Conservation (phyloP, 495 filamentous ascomycete genomes). For the Neurospora intermedia region DNA sequence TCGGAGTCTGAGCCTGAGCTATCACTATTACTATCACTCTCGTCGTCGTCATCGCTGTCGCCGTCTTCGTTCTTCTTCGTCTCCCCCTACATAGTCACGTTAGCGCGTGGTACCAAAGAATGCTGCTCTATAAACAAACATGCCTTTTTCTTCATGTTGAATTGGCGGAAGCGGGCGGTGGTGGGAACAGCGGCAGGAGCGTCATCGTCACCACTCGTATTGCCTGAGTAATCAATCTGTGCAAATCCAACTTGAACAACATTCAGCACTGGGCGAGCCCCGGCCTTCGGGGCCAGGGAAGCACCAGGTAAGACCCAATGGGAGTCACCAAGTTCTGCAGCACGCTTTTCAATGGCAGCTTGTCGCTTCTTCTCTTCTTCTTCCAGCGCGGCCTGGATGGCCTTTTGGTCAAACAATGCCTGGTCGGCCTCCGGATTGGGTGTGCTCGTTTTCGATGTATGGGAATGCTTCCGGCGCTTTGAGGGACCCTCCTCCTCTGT, state of each 20-base stretch:
- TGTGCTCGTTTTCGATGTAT: slow-evolving; percentile 10
- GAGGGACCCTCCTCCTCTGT: slow-evolving; percentile 25
- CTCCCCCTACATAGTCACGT: background rate
- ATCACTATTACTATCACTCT: slow-evolving; percentile 12
- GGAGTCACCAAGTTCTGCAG: slow-evolving; percentile 69
- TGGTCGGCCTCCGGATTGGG: slow-evolving; percentile 12
- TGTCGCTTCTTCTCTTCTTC: slow-evolving; percentile 66
- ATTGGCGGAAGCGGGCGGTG: slow-evolving; percentile 19
- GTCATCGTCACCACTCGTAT: slow-evolving; percentile 6
- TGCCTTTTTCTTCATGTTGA: slow-evolving; percentile 35
- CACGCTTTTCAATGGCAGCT: slow-evolving; percentile 58
- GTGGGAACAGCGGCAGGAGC: slow-evolving; percentile 3
- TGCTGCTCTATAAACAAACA: background rate
- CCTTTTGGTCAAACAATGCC: slow-evolving; percentile 32
- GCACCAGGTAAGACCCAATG: slow-evolving; percentile 65
- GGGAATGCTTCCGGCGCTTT: slow-evolving; percentile 44
- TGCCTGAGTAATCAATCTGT: slow-evolving; percentile 29
- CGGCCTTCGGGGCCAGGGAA: slow-evolving; percentile 6
- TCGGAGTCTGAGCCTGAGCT: slow-evolving; percentile 1
- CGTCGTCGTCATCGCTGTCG: slow-evolving; percentile 4
- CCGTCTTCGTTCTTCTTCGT: slow-evolving; percentile 8
- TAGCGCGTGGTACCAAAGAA: background rate
- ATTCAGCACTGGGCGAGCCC: slow-evolving; percentile 24
- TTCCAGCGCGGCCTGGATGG: slow-evolving; percentile 57
- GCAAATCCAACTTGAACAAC: slow-evolving; percentile 40